A percentile compares a stretch with the other conserved stretches of the same genome.
Conservation (phyloP, 169 alveolate species). For the Fabrea salina region DNA sequence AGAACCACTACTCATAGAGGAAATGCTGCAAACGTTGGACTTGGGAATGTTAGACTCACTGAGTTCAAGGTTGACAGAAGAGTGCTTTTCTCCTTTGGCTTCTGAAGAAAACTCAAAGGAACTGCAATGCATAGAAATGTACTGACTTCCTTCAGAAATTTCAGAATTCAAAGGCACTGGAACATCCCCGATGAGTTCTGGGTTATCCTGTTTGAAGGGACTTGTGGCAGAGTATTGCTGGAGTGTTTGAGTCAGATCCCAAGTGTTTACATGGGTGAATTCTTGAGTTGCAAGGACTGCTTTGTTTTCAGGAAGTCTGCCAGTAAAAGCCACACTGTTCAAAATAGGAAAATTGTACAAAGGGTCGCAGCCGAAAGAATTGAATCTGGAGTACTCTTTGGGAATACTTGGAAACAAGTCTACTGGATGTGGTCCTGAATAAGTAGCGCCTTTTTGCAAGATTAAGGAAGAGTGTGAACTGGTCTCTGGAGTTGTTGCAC, state of each 20-base stretch:
- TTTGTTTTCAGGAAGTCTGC: background rate
- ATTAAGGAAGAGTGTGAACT: background rate
- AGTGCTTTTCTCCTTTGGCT: background rate
- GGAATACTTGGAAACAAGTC: background rate
- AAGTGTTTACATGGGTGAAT: background rate
- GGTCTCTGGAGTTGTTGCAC: background rate
- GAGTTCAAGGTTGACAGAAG: background rate
- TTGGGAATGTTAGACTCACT: background rate
- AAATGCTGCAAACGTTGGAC: background rate
- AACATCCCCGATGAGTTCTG: background rate
- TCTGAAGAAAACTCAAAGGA: background rate
- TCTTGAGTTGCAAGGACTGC: background rate
- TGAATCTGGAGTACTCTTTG: background rate
- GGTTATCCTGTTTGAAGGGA: background rate
- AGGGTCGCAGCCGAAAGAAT: background rate
- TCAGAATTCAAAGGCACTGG: background rate
- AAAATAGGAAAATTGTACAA: background rate
- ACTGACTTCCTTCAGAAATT: background rate
- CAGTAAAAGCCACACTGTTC: background rate
- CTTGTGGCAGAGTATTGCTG: background rate
- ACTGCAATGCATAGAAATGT: background rate
- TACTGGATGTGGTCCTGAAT: background rate
- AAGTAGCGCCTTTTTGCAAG: background rate
- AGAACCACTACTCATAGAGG: background rate
- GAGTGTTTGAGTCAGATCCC: background rate